Evolutionary conservation across 371 early-diverging fungal species (phyloP).

Genomic region (Dinochytrium kinnereticum): DNA sequence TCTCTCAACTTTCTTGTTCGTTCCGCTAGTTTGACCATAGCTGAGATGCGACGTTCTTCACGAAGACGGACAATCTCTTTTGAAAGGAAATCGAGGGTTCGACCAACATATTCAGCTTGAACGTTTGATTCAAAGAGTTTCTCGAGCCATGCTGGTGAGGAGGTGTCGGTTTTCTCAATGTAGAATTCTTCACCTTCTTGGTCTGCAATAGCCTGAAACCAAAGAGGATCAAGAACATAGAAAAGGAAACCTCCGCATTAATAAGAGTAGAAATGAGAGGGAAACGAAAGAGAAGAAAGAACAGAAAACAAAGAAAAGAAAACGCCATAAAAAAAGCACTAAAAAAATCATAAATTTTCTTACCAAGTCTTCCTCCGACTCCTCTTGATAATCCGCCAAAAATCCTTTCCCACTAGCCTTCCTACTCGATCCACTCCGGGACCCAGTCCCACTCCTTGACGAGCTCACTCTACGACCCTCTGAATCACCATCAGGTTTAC

Average conservation of each 20-base stretch:
- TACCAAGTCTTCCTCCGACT: slow-evolving; percentile 16
- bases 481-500: neutral
- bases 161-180: slow-evolving; percentile 6
- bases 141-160: slow-evolving; percentile 33
- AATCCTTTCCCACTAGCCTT: neutral
- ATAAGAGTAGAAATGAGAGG: too few species aligned
- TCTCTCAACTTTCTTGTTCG: slow-evolving; percentile 58
- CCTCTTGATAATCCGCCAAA: slow-evolving; percentile 7
- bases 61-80: slow-evolving; percentile 57
- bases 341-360: too few species aligned
- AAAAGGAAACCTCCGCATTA: too few species aligned
- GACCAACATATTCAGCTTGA: slow-evolving; percentile 49
- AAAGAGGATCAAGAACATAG: too few species aligned
- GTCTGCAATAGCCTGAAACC: slow-evolving; percentile 18
- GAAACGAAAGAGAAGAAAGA: neutral
- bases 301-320: neutral
- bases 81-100: slow-evolving; percentile 55
- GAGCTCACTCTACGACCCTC: neutral
- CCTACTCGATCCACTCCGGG: neutral
- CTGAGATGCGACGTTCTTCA: slow-evolving; percentile 53
- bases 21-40: slow-evolving; percentile 58
- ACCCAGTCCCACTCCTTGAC: too few species aligned
- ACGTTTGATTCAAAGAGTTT: slow-evolving; percentile 42
- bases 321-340: neutral
- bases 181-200: slow-evolving; percentile 28